A percentile compares a stretch with the other conserved stretches of the same genome.
phyloP scores from a whole-genome alignment of 1,139 yeast genomes.

The Diutina rugosa region DNA sequence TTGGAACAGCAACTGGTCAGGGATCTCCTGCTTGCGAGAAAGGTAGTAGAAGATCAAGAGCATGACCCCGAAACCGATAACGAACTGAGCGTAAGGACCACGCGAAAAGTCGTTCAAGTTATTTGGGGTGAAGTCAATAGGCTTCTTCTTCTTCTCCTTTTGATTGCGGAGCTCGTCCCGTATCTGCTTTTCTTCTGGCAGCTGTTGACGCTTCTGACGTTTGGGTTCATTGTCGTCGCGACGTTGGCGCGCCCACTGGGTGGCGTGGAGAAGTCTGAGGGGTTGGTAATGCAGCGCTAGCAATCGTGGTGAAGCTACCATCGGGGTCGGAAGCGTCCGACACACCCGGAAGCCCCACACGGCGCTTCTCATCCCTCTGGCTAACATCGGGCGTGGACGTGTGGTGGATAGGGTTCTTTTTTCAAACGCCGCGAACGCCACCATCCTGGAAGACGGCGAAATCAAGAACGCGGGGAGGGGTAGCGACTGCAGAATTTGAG shows the following conservation, averaged over 20 bases:
- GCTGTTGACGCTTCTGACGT: not conserved
- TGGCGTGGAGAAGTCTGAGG: not conserved
- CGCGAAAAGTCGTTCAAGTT: not conserved
- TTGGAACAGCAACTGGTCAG: slow-evolving; percentile 58
- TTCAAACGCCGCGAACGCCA: not conserved
- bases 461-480: not conserved
- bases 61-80: not conserved
- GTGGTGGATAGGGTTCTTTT: not conserved
- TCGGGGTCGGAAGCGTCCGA: not conserved
- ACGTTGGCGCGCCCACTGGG: not conserved
- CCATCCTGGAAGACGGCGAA: not conserved
- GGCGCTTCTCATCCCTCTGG: not conserved
- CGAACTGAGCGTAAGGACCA: not conserved
- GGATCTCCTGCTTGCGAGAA: not conserved
- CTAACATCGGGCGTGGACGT: not conserved
- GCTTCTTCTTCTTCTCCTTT: not conserved
- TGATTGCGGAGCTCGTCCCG: not conserved
- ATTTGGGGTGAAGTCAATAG: not conserved
- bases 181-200: not conserved
- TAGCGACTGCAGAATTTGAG: too few species aligned
- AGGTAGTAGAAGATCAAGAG: not conserved
- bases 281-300: not conserved
- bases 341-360: not conserved
- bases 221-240: not conserved
- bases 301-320: not conserved